phyloP scores from a whole-genome alignment of 768 basidiomycete species.

The Hygrophoropsis aurantiaca region DNA sequence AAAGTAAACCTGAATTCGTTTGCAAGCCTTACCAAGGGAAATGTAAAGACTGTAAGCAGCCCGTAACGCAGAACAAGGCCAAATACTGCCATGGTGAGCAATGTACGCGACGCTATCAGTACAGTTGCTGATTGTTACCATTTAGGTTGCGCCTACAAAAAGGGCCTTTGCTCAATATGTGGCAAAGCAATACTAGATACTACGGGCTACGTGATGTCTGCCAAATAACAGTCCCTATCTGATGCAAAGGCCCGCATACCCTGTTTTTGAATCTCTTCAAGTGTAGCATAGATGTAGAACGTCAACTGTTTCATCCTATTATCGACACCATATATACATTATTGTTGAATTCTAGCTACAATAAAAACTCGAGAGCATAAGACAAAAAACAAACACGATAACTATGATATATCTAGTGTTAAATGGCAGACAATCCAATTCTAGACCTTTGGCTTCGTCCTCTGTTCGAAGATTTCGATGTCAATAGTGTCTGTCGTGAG shows the following conservation, averaged over 20 bases:
- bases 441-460: slow-evolving; percentile 27
- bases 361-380: not conserved
- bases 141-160: slow-evolving; percentile 84
- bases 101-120: slow-evolving; percentile 6
- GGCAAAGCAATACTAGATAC: slow-evolving; percentile 87
- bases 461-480: slow-evolving; percentile 73
- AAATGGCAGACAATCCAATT: not conserved
- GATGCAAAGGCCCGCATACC: no score
- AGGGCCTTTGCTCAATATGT: slow-evolving; percentile 84
- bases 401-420: not conserved
- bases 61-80: slow-evolving; percentile 80
- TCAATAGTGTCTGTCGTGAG: slow-evolving; percentile 88
- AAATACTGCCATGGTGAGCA: slow-evolving; percentile 85
- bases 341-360: no score
- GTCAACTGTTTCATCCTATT: no score
- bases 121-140: slow-evolving; percentile 6
- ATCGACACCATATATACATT: no score
- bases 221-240: slow-evolving; percentile 48
- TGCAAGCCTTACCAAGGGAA: slow-evolving; percentile 81
- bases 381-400: slow-evolving; percentile 2
- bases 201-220: slow-evolving; percentile 80
- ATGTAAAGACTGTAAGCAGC: slow-evolving; percentile 86
- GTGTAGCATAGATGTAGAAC: no score
- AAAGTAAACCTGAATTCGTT: not conserved
- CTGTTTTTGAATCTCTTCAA: no score